A percentile compares a stretch with the other conserved stretches of the same genome.
Evolutionary conservation across 208 protist genomes (phyloP).

Genomic region (Acanthamoeba quina): DNA sequence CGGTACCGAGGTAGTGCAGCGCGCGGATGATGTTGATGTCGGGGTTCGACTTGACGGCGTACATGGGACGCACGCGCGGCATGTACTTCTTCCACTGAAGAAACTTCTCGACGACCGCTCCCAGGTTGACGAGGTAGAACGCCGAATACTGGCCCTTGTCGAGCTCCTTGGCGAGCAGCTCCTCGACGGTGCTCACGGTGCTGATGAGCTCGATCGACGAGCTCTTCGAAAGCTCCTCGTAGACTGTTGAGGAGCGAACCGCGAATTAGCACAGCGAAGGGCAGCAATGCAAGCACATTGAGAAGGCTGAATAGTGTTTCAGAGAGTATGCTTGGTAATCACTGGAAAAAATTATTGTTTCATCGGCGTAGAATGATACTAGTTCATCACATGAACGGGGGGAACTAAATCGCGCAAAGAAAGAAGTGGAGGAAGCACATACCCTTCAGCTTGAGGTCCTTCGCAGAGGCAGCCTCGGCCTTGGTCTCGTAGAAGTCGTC

Average conservation of each 20-base stretch:
- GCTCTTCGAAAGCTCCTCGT: conserved; percentile 4
- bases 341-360: conserved; percentile 15
- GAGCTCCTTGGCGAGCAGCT: conserved; percentile 31
- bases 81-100: conserved; percentile 76
- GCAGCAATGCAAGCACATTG: neutral
- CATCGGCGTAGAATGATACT: conserved; percentile 45
- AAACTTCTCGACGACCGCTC: conserved; percentile 75
- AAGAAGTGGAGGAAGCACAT: neutral
- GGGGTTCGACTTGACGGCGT: conserved; percentile 93
- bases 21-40: conserved; percentile 85
- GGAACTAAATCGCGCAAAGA: neutral
- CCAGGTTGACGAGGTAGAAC: conserved; percentile 85
- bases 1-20: conserved; percentile 85
- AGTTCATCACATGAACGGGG: neutral
- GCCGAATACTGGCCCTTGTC: conserved; percentile 61
- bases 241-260: neutral
- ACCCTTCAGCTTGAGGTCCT: conserved; percentile 36
- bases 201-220: neutral
- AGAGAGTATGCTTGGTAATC: neutral
- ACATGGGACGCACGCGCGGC: conserved; percentile 85
- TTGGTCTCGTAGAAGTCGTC: conserved; percentile 40
- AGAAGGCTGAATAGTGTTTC: neutral
- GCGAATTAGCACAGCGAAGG: neutral
- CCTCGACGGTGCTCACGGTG: conserved; percentile 47
- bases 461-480: conserved; percentile 44